Conservation (phyloP, 495 filamentous ascomycete genomes). For the Pyrenopolyporus hunteri region DNA sequence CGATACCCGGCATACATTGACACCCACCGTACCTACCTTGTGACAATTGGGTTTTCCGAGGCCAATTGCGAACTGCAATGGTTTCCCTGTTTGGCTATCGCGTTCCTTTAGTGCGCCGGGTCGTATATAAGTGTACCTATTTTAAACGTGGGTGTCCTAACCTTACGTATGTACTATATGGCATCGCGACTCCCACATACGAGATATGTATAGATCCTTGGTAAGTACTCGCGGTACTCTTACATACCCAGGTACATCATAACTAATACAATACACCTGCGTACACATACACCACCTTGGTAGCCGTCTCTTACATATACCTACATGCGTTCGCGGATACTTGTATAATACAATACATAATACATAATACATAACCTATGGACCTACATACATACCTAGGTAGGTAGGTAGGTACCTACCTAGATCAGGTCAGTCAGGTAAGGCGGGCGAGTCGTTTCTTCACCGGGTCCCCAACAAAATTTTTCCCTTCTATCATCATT, state of each 20-base stretch:
- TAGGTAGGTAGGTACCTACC: neutral
- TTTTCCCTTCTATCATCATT: constrained; percentile 12
- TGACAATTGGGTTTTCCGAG: constrained; percentile 24
- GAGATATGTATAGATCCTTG: neutral
- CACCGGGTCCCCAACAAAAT: constrained; percentile 34
- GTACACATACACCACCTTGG: neutral
- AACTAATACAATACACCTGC: no score
- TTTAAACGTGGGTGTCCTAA: neutral
- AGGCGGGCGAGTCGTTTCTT: neutral
- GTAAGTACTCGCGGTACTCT: neutral
- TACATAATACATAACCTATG: no score
- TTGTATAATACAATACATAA: no score
- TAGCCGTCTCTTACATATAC: no score
- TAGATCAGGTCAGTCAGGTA: neutral
- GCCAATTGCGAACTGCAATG: constrained; percentile 22
- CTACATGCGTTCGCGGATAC: no score
- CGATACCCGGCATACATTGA: no score
- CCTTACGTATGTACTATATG: neutral
- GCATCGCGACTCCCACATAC: no score
- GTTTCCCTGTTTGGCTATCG: constrained; percentile 25
- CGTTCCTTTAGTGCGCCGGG: neutral
- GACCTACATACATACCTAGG: neutral
- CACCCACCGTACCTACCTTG: no score
- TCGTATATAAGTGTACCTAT: neutral
- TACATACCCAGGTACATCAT: no score